Base-by-base conservation (phyloP, 2,329 filamentous ascomycete genomes). In the Didymella segeticola region DNA sequence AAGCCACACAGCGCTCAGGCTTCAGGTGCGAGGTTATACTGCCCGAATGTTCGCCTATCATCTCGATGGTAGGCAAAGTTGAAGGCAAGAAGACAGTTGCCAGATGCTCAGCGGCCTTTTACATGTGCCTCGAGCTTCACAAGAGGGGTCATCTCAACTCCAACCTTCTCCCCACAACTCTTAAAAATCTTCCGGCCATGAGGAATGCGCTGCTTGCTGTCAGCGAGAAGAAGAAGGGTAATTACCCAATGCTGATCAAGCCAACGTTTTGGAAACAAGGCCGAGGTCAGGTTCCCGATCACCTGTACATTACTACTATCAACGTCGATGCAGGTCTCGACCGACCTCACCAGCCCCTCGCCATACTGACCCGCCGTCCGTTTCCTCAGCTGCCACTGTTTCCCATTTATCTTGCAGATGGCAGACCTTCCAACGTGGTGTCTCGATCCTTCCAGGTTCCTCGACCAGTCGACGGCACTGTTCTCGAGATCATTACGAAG, bases 31-130 rank as follows among this genome's bases (percentile, higher is more conserved):
- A 96, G 66, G 86, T 96, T 1, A 81, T 91, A 10, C 78, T 99
- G 20, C 93, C 95, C 0, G 83, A 87, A 11, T 82, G 81, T 19
- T 89, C 91, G 0, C 91, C 91, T 0, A 78, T 97, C 29, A 83
- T 82, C 49, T 86, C 84, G 25, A 81, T 84, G 5, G 79, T 81
- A 11, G 93, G 95, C 5, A 79, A 77, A 7, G 77, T 85, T 0
- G 85, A 88, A 49, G 71, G 79, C 7, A 90, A 82, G 52, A 98
- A 96, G 73, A 81, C 86, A 25, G 77, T 89, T 15, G 93, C 95
- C 4, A 96, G 95, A 72, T 91, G 90, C 60, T 91, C 93, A 0
- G 93, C 93, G 3, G 93, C 95, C 0, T 98, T 93, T 70, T 85
- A 92, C 66, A 85, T 89, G 43, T 97, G 93, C 67, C 71, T 91